Evolutionary conservation across 768 basidiomycete genomes (phyloP).

Genomic region (Neoboletus magnificus): DNA sequence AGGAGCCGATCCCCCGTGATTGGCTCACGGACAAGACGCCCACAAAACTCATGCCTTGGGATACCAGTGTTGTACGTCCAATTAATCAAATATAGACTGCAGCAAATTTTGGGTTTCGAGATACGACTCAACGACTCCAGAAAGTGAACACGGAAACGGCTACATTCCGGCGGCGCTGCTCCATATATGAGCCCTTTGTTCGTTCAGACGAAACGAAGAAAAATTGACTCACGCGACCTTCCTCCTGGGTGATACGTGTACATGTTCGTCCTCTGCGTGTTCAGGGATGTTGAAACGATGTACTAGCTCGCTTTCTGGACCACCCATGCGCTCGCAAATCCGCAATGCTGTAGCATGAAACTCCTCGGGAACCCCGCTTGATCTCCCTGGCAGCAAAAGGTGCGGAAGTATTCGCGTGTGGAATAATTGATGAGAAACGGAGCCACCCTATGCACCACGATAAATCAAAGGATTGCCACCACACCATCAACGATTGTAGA

Average conservation of each 20-base stretch:
- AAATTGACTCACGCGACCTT: slow-evolving; percentile 22
- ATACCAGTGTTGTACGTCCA: slow-evolving; percentile 1
- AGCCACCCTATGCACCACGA: slow-evolving; percentile 26
- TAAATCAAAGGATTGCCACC: slow-evolving; percentile 3
- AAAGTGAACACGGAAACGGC: neutral
- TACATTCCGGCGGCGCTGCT: slow-evolving; percentile 19
- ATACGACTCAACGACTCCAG: slow-evolving; percentile 5
- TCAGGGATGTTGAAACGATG: neutral
- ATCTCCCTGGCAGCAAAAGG: slow-evolving; percentile 26
- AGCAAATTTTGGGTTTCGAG: slow-evolving; percentile 4
- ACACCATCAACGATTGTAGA: neutral
- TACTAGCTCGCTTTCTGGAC: slow-evolving; percentile 23
- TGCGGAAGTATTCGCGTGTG: slow-evolving; percentile 36
- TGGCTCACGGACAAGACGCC: neutral
- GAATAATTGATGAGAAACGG: slow-evolving; percentile 32
- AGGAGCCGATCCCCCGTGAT: neutral
- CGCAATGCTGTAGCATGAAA: slow-evolving; percentile 24
- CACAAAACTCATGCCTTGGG: neutral
- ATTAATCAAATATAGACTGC: slow-evolving; percentile 10
- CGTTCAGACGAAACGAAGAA: neutral
- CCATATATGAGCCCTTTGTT: neutral
- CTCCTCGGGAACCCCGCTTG: slow-evolving; percentile 30
- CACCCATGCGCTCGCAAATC: slow-evolving; percentile 33
- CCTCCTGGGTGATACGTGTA: slow-evolving; percentile 11
- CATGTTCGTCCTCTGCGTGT: slow-evolving; percentile 3